Evolutionary conservation across 768 basidiomycete species (phyloP).

Genomic region (Termitomyces sp.): DNA sequence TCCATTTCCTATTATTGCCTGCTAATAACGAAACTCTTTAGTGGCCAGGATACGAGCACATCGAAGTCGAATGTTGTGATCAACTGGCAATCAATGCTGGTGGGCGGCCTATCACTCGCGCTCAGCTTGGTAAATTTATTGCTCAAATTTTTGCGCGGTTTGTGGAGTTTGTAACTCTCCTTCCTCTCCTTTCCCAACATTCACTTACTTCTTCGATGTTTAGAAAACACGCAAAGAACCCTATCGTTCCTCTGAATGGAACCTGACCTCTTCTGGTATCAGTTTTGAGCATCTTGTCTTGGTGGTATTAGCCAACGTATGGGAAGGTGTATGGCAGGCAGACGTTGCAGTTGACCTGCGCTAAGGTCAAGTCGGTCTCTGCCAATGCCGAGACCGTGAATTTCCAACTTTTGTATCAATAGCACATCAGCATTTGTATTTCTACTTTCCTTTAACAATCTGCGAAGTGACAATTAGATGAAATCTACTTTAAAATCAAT

Average conservation of each 20-base stretch:
- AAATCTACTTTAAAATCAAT: not conserved
- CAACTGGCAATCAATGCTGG: constrained; percentile 28
- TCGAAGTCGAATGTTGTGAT: constrained; percentile 34
- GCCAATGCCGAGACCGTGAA: not conserved
- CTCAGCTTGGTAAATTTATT: constrained; percentile 33
- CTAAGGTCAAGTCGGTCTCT: not conserved
- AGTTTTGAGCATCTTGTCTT: constrained; percentile 41
- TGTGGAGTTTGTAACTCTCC: no score
- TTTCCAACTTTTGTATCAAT: not conserved
- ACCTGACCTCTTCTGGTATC: constrained; percentile 31
- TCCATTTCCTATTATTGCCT: not conserved
- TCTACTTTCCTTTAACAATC: not conserved
- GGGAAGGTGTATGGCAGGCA: constrained; percentile 47
- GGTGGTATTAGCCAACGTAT: constrained; percentile 36
- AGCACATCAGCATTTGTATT: not conserved
- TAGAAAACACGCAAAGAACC: not conserved
- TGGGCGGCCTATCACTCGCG: constrained; percentile 38
- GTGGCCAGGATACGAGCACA: constrained; percentile 48
- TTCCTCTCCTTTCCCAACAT: not conserved
- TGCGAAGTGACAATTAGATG: not conserved
- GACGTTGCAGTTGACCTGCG: constrained; percentile 37
- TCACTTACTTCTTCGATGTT: not conserved
- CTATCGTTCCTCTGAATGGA: constrained; percentile 22
- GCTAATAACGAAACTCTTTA: constrained; percentile 10
- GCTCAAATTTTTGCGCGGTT: constrained; percentile 14